phyloP scores from a whole-genome alignment of 441 rosid species.

The Sinapis alba region DNA sequence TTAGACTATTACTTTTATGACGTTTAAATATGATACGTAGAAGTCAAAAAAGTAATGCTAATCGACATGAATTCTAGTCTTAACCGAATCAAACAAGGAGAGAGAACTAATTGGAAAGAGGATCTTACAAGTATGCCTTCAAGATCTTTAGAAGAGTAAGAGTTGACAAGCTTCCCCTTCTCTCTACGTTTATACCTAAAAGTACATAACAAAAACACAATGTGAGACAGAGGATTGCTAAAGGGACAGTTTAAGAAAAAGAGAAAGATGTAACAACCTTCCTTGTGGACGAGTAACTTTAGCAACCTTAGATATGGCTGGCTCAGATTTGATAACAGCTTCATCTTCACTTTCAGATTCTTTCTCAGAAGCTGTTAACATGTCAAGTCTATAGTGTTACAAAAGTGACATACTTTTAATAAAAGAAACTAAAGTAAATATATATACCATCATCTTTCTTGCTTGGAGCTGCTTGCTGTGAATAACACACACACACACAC shows the following conservation, averaged over 20 bases:
- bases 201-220: conserved; percentile 7
- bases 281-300: conserved; percentile 90
- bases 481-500: conserved; percentile 11
- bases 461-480: conserved; percentile 68
- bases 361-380: conserved; percentile 55
- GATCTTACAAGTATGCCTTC: conserved; percentile 87
- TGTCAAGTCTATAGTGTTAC: too few species aligned
- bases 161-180: conserved; percentile 81
- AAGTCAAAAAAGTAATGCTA: not conserved
- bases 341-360: conserved; percentile 44
- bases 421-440: too few species aligned
- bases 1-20: not conserved
- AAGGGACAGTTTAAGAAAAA: not conserved
- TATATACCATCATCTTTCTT: conserved; percentile 60
- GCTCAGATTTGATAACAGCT: conserved; percentile 40
- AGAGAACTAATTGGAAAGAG: not conserved
- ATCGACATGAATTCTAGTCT: not conserved
- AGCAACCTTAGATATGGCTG: conserved; percentile 41
- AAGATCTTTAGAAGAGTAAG: conserved; percentile 87
- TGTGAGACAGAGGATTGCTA: not conserved
- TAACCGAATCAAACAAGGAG: not conserved
- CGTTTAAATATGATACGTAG: not conserved
- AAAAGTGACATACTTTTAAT: too few species aligned
- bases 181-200: conserved; percentile 85
- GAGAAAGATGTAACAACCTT: conserved; percentile 58